These are phyloP conservation scores for Flaveria robusta DNA, from an alignment of 129 eudicot species.

Conservation along the genomic window DNA sequence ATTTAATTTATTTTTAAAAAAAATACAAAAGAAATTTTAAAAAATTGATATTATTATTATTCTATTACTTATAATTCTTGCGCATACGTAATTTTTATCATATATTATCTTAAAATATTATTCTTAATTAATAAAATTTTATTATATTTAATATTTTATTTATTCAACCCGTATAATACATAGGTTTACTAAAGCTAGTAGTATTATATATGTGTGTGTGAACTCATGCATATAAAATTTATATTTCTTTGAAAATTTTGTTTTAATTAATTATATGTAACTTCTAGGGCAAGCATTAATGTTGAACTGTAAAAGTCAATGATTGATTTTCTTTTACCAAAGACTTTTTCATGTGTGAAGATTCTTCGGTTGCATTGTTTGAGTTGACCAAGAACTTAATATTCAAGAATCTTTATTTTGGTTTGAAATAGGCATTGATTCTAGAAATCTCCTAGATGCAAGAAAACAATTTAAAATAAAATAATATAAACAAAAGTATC, in stretches of 20 bases:
- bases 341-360: constrained; percentile 12
- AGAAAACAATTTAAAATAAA: neutral
- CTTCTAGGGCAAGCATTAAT: neutral
- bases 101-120: no score
- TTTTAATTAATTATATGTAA: neutral
- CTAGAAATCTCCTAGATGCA: neutral
- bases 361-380: constrained; percentile 2
- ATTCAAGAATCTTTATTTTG: constrained; percentile 9
- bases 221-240: neutral
- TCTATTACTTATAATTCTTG: no score
- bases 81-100: no score
- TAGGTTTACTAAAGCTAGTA: no score
- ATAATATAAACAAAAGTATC: neutral
- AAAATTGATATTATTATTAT: no score
- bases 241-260: neutral
- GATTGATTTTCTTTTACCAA: neutral
- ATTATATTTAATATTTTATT: no score
- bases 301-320: constrained; percentile 1
- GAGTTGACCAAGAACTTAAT: constrained; percentile 8
- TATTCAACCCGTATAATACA: no score
- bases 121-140: no score
- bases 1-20: no score
- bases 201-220: no score
- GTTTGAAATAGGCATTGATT: neutral
- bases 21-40: no score